phyloP scores from a whole-genome alignment of 306 rosid species.

The Astragalus membranaceus region DNA sequence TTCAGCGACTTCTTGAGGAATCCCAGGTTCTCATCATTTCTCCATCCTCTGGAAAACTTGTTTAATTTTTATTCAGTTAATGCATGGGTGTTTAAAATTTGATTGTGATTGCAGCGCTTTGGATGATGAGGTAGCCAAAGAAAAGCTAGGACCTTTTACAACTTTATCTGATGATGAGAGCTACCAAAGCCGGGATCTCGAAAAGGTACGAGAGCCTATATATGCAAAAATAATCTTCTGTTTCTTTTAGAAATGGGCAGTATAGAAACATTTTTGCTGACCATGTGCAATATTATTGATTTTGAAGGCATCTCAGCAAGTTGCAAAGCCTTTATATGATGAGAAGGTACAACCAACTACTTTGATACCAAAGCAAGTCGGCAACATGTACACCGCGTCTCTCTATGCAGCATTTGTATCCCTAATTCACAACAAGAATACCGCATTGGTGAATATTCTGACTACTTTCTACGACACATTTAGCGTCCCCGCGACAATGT shows the following conservation, averaged over 20 bases:
- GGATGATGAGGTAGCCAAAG: slow-evolving; percentile 70
- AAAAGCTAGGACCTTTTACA: slow-evolving; percentile 72
- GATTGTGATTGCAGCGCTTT: slow-evolving; percentile 52
- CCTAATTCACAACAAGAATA: slow-evolving; percentile 72
- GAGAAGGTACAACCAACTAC: slow-evolving; percentile 89
- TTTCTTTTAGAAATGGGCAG: background rate
- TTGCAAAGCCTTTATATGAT: slow-evolving; percentile 75
- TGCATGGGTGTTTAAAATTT: slow-evolving; percentile 18
- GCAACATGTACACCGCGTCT: slow-evolving; percentile 99
- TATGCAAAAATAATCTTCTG: background rate
- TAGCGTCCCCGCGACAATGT: background rate
- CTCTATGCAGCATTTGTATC: slow-evolving; percentile 94
- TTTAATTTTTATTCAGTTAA: slow-evolving; percentile 10
- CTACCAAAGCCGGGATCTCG: slow-evolving; percentile 96
- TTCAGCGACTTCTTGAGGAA: slow-evolving; percentile 69
- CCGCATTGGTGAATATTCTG: slow-evolving; percentile 54
- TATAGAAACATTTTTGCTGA: slow-evolving; percentile 15
- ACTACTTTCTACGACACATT: background rate
- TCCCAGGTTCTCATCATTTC: slow-evolving; percentile 51
- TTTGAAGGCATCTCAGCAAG: slow-evolving; percentile 78
- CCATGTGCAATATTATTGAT: slow-evolving; percentile 9
- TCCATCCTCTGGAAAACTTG: slow-evolving; percentile 3
- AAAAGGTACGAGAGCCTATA: slow-evolving; percentile 55
- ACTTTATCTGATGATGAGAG: slow-evolving; percentile 74
- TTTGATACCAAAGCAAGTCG: slow-evolving; percentile 89